A percentile compares a stretch with the other conserved stretches of the same genome.
Evolutionary conservation across 352 stramenopile species (phyloP).

Genomic region (Halophytophthora polymorphica): DNA sequence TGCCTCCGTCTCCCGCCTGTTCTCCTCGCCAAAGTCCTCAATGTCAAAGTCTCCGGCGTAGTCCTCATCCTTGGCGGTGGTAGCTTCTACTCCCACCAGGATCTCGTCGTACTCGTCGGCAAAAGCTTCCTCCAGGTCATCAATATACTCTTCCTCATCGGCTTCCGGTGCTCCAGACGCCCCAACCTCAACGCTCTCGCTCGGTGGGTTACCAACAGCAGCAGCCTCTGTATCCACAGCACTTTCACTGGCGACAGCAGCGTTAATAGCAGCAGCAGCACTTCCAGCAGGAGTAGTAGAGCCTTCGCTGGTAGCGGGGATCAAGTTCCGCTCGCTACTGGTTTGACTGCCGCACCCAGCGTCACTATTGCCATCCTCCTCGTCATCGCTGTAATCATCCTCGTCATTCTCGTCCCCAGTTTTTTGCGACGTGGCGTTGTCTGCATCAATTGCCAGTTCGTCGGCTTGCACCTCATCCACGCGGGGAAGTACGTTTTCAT

Average conservation of each 20-base stretch:
- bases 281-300: too few species aligned
- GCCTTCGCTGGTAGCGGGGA: too few species aligned
- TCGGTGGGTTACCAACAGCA: too few species aligned
- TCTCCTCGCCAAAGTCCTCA: slow-evolving; percentile 23
- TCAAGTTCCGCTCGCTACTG: too few species aligned
- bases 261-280: too few species aligned
- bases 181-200: neutral
- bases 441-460: slow-evolving; percentile 1
- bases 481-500: slow-evolving; percentile 26
- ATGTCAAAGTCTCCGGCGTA: slow-evolving; percentile 10
- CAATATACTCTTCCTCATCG: slow-evolving; percentile 16
- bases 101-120: slow-evolving; percentile 6
- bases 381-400: slow-evolving; percentile 4
- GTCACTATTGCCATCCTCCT: slow-evolving; percentile 4
- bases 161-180: slow-evolving; percentile 2
- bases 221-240: too few species aligned
- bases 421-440: neutral
- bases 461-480: slow-evolving; percentile 23
- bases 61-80: slow-evolving; percentile 8
- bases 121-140: slow-evolving; percentile 19
- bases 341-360: neutral
- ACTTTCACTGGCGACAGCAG: too few species aligned
- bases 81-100: slow-evolving; percentile 3
- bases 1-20: slow-evolving; percentile 28
- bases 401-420: neutral